These are phyloP conservation scores for Vachellia collinsii DNA, from an alignment of 306 rosid genomes.

Conservation along the genomic window DNA sequence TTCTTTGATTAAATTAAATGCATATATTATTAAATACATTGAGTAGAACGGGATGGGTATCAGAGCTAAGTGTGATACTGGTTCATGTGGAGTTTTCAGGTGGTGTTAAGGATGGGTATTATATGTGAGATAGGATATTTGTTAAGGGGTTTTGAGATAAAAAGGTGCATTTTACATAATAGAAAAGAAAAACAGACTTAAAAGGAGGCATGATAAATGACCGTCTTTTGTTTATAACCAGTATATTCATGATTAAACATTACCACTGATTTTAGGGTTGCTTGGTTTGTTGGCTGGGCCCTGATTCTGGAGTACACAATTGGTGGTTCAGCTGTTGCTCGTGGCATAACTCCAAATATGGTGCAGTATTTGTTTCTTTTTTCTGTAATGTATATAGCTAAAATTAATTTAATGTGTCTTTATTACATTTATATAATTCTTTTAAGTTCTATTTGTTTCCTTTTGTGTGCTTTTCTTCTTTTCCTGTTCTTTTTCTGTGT, in stretches of 20 bases:
- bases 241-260: background rate
- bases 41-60: no score
- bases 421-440: no score
- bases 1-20: conserved; percentile 8
- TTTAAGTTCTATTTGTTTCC: no score
- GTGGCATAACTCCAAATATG: background rate
- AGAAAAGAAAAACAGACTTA: conserved; percentile 7
- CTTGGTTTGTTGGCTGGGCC: background rate
- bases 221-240: background rate
- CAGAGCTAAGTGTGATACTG: no score
- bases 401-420: no score
- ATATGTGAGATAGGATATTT: no score
- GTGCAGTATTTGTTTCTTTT: background rate
- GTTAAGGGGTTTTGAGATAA: background rate
- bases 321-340: background rate
- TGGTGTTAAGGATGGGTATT: no score
- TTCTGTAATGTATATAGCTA: background rate
- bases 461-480: no score
- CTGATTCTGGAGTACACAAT: background rate
- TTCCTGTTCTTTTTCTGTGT: no score
- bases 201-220: conserved; percentile 6
- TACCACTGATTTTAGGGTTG: background rate
- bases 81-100: no score
- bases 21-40: background rate
- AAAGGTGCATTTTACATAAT: background rate